Evolutionary conservation across 1,284 basidiomycete species (phyloP).

Genomic region (Pseudozyma pruni): DNA sequence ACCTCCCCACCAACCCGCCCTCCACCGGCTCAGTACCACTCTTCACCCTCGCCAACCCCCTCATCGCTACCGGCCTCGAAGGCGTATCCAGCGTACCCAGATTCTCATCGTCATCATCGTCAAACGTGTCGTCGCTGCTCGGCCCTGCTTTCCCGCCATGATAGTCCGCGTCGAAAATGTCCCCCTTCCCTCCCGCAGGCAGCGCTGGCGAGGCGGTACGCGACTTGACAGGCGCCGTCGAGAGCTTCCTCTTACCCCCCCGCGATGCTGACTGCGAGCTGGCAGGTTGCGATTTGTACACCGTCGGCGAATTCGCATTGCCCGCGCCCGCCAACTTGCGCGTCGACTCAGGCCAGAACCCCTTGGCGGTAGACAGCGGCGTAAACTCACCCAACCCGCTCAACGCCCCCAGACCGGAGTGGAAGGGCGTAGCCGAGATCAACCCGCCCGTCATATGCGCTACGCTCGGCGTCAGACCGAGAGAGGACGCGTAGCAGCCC

Average conservation of each 20-base stretch:
- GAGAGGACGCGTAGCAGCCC: constrained; percentile 41
- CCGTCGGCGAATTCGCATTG: constrained; percentile 15
- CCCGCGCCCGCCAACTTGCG: constrained; percentile 17
- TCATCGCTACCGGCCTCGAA: constrained; percentile 14
- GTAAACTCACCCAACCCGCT: constrained; percentile 39
- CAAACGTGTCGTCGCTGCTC: constrained; percentile 33
- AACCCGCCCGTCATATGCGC: constrained; percentile 36
- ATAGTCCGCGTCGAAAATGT: constrained; percentile 31
- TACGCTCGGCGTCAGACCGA: constrained; percentile 56
- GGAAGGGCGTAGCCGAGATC: constrained; percentile 31
- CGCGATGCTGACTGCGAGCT: no score
- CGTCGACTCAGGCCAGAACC: constrained; percentile 31
- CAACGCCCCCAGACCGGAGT: constrained; percentile 29
- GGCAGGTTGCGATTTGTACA: constrained; percentile 36
- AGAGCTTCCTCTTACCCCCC: no score
- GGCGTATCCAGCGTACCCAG: constrained; percentile 44
- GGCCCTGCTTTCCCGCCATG: constrained; percentile 9
- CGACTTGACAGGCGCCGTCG: no score
- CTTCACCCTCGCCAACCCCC: constrained; percentile 18
- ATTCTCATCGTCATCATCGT: constrained; percentile 37
- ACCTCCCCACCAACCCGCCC: not conserved
- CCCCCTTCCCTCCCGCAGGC: constrained; percentile 10
- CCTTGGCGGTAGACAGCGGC: constrained; percentile 26
- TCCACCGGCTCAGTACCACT: not conserved
- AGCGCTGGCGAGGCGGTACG: constrained; percentile 5